Evolutionary conservation across 1,139 yeast species (phyloP), one percentile per base, ranked within the genome.

Genomic region (Lodderomyces elongisporus): DNA sequence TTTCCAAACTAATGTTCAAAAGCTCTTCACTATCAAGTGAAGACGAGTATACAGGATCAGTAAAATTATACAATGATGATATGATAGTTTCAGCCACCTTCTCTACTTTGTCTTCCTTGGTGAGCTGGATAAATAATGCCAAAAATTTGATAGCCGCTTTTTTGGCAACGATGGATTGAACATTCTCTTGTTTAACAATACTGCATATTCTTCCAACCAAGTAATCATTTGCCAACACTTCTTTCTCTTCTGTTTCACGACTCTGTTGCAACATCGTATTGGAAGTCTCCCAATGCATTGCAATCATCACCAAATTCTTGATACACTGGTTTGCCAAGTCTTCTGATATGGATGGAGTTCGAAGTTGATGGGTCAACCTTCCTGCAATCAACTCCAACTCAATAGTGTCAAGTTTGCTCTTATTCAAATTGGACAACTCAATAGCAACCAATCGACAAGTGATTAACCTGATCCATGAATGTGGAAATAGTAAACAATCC

Each of bases 401-500:
- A 16, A 62, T 46, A 5, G 55, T 51, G 13, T 61, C 65, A 8
- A 31, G 12, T 12, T 31, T 31, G 17, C 33, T 31, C 27, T 62
- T 39, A 13, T 60, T 66, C 26, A 63, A 40, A 37, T 69, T 68
- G 3, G 66, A 49, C 32, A 84, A 59, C 30, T 81, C 52, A 3
- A 61, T 51, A 1, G 80, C 78, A 26, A 79, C 55, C 30, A 87
- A 62, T 33, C 89, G 67, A n/a, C 82, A 63, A 0, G 94, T 62
- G 4, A 75, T 64, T 36, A 84, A 65, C 49, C 97, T 76, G 9
- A 89, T 83, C 97, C 97, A 89, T 0, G 94, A 71, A 54, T 89
- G 97, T 2, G 96, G 96, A 54, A 76, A 91, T 34, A 89, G 62
- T 41, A 88, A 62, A 17, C 78, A 61, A 9, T 69, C 70, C 18